Evolutionary conservation across 163 green algal species (phyloP).

Genomic region (Scenedesmus sp.): DNA sequence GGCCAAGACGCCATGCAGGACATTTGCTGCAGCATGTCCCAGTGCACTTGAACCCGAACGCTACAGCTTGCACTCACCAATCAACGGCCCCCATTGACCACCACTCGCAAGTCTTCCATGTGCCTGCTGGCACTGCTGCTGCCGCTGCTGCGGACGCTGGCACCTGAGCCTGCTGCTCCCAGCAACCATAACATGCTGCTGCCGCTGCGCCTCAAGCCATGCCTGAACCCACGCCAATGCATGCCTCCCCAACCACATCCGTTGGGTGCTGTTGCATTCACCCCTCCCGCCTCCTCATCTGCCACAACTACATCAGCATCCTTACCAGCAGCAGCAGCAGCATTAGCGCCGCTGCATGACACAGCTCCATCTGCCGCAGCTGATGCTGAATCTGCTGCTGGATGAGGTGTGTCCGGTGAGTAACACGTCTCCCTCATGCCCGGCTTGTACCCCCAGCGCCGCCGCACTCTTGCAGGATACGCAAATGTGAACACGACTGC

Average conservation of each 20-base stretch:
- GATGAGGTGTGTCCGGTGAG: neutral
- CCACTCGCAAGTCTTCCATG: neutral
- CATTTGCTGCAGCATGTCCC: too few species aligned
- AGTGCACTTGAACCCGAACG: too few species aligned
- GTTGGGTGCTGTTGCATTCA: neutral
- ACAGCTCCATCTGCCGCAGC: neutral
- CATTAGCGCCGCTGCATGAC: neutral
- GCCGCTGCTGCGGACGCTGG: neutral
- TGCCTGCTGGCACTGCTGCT: neutral
- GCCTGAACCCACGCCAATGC: neutral
- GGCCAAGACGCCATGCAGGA: too few species aligned
- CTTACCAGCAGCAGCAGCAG: neutral
- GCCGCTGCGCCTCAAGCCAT: neutral
- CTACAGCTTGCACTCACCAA: neutral
- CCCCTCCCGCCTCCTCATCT: neutral
- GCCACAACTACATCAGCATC: neutral
- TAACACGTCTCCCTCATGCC: neutral
- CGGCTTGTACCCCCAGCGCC: conserved; percentile 13
- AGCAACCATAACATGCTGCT: neutral
- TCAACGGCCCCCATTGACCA: neutral
- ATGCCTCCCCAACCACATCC: neutral
- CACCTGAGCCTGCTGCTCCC: neutral
- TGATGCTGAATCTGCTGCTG: neutral
- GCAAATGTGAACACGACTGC: conserved; percentile 33
- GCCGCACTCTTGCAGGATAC: conserved; percentile 16